phyloP scores from a whole-genome alignment of 192 early-diverging fungal genomes.

The Coemansia sp. region DNA sequence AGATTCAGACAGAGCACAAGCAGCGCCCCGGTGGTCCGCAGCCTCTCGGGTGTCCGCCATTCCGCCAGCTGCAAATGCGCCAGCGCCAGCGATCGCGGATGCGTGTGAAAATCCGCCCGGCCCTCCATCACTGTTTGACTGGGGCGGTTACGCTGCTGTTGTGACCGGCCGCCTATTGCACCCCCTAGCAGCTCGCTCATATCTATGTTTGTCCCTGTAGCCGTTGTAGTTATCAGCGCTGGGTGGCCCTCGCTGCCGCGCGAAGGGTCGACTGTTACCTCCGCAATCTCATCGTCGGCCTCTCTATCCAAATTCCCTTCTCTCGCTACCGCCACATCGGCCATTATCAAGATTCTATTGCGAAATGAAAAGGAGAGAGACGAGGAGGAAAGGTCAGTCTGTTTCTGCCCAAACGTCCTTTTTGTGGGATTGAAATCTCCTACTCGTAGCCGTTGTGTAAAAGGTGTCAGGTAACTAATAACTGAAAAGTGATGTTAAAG shows the following conservation, averaged over 20 bases:
- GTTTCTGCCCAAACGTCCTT: not conserved
- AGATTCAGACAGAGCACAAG: constrained; percentile 93
- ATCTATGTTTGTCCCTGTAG: constrained; percentile 37
- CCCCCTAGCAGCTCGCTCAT: constrained; percentile 39
- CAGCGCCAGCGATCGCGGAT: constrained; percentile 45
- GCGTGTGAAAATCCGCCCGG: constrained; percentile 49
- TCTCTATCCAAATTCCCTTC: constrained; percentile 1
- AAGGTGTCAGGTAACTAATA: not conserved
- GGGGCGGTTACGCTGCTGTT: constrained; percentile 11
- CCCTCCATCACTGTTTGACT: constrained; percentile 37
- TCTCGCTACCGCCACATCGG: constrained; percentile 6
- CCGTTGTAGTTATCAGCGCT: constrained; percentile 31
- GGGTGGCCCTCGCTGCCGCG: constrained; percentile 22
- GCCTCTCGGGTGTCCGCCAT: constrained; percentile 67
- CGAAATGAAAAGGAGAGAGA: not conserved
- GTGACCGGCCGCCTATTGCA: constrained; percentile 3
- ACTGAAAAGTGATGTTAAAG: not conserved
- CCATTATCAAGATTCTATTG: constrained; percentile 11
- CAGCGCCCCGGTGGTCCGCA: constrained; percentile 84
- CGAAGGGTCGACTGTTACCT: constrained; percentile 31
- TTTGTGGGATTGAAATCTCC: not conserved
- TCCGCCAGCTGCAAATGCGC: constrained; percentile 53
- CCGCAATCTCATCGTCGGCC: constrained; percentile 14
- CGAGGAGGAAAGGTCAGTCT: not conserved
- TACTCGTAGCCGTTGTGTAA: not conserved